Percentiles rank a stretch among this genome's conserved stretches.
Evolutionary conservation across 805 yeast genomes (phyloP).

Genomic region (Clavispora santaluciae): DNA sequence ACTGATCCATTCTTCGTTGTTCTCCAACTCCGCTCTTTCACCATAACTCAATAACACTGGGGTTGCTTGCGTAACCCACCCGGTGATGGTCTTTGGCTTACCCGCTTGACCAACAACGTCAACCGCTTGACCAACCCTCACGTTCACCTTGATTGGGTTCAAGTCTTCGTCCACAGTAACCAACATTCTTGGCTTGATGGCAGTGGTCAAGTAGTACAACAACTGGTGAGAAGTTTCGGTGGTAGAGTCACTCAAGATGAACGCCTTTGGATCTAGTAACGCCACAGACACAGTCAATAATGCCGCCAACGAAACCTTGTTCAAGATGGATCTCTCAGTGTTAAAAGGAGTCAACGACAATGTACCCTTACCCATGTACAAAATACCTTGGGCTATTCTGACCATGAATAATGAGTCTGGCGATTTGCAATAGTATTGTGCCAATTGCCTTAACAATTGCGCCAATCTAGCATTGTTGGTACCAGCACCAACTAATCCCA

Average conservation of each 20-base stretch:
- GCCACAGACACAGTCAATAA: constrained; percentile 80
- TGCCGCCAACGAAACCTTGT: constrained; percentile 87
- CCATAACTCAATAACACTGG: constrained; percentile 93
- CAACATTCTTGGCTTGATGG: constrained; percentile 88
- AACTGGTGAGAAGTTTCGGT: constrained; percentile 60
- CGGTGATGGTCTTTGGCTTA: constrained; percentile 96
- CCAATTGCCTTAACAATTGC: constrained; percentile 89
- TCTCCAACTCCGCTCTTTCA: constrained; percentile 95
- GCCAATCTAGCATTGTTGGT: constrained; percentile 98
- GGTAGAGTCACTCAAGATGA: constrained; percentile 61
- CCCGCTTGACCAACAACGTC: constrained; percentile 99
- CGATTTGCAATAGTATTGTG: constrained; percentile 86
- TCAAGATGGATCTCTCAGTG: constrained; percentile 79
- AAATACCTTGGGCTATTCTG: constrained; percentile 89
- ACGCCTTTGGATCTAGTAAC: constrained; percentile 77
- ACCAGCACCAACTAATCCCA: constrained; percentile 99
- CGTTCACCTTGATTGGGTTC: constrained; percentile 90
- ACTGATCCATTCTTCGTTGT: constrained; percentile 78
- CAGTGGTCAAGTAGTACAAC: constrained; percentile 80
- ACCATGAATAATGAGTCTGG: constrained; percentile 89
- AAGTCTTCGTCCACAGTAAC: constrained; percentile 88
- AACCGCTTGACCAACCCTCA: constrained; percentile 97
- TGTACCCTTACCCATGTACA: constrained; percentile 96
- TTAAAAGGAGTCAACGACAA: constrained; percentile 84
- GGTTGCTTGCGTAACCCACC: constrained; percentile 98